phyloP scores from a whole-genome alignment of 2,329 filamentous ascomycete genomes.

The Trichophyton schoenleinii region DNA sequence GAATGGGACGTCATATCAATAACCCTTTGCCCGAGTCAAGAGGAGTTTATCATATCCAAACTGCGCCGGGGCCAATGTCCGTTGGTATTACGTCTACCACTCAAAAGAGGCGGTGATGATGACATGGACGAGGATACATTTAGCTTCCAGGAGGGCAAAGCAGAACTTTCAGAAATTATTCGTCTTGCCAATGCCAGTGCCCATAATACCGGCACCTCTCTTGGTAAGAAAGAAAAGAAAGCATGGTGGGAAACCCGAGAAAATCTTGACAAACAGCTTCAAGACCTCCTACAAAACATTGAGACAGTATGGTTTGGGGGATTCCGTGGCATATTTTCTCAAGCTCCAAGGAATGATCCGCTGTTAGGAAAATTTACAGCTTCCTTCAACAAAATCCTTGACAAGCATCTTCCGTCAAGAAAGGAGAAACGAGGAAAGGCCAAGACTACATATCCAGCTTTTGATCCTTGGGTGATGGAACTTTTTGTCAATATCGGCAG shows the following conservation, averaged over 20 bases:
- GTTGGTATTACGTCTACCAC: slow-evolving; percentile 74
- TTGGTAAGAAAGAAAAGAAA: slow-evolving; percentile 59
- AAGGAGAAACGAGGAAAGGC: slow-evolving; percentile 47
- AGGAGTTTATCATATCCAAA: slow-evolving; percentile 82
- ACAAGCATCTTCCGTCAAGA: slow-evolving; percentile 75
- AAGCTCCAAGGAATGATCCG: slow-evolving; percentile 49
- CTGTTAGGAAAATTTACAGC: slow-evolving; percentile 63
- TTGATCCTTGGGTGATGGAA: slow-evolving; percentile 62
- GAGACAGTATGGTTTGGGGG: slow-evolving; percentile 92
- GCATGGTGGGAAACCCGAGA: slow-evolving; percentile 87
- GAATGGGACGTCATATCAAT: slow-evolving; percentile 80
- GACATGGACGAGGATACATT: slow-evolving; percentile 73
- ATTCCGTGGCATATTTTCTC: slow-evolving; percentile 87
- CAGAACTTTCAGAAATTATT: slow-evolving; percentile 74
- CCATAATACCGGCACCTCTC: slow-evolving; percentile 59
- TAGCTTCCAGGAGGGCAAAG: slow-evolving; percentile 64
- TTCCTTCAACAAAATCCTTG: slow-evolving; percentile 64
- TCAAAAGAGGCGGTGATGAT: slow-evolving; percentile 68
- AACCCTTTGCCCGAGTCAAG: slow-evolving; percentile 64
- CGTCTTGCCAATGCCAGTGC: slow-evolving; percentile 69
- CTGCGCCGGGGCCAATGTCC: slow-evolving; percentile 63
- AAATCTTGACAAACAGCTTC: slow-evolving; percentile 62
- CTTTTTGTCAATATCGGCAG: slow-evolving; percentile 79
- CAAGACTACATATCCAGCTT: slow-evolving; percentile 37
- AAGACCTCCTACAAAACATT: slow-evolving; percentile 67